Percentiles rank a stretch among this genome's conserved stretches.
Conservation (phyloP, 2,329 filamentous ascomycete species). For the Colletotrichum neosansevieriae region DNA sequence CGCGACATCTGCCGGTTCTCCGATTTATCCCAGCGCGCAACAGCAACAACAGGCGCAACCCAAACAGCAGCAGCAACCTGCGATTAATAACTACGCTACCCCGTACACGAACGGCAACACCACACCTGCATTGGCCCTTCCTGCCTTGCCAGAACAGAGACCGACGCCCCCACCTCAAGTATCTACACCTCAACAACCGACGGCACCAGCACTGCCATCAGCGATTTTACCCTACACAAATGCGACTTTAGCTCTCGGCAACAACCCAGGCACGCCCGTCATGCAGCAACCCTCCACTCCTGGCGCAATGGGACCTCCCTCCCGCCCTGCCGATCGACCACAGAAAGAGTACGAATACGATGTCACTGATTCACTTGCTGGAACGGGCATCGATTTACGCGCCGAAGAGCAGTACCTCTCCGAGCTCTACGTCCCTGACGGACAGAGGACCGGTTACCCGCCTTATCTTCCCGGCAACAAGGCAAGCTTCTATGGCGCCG, state of each 20-base stretch:
- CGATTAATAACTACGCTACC: conserved; percentile 48
- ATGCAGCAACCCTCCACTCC: conserved; percentile 44
- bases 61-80: conserved; percentile 18
- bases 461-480: conserved; percentile 68
- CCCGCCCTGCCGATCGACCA: conserved; percentile 71
- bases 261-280: conserved; percentile 25
- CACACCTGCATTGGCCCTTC: conserved; percentile 43
- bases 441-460: conserved; percentile 63
- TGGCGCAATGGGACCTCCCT: conserved; percentile 68
- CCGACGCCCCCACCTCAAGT: conserved; percentile 42
- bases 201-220: conserved; percentile 15
- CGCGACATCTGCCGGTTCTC: conserved; percentile 52
- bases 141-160: conserved; percentile 42
- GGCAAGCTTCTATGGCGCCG: conserved; percentile 72
- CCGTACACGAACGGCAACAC: conserved; percentile 55
- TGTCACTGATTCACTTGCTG: conserved; percentile 84
- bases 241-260: conserved; percentile 41
- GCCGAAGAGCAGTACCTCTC: conserved; percentile 88
- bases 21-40: conserved; percentile 46
- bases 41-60: conserved; percentile 20
- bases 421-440: conserved; percentile 68
- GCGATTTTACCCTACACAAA: conserved; percentile 41
- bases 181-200: conserved; percentile 39
- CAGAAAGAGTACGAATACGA: conserved; percentile 77
- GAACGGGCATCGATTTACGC: conserved; percentile 87